Conservation (phyloP, 2,329 filamentous ascomycete genomes). For the Beauveria caledonica region DNA sequence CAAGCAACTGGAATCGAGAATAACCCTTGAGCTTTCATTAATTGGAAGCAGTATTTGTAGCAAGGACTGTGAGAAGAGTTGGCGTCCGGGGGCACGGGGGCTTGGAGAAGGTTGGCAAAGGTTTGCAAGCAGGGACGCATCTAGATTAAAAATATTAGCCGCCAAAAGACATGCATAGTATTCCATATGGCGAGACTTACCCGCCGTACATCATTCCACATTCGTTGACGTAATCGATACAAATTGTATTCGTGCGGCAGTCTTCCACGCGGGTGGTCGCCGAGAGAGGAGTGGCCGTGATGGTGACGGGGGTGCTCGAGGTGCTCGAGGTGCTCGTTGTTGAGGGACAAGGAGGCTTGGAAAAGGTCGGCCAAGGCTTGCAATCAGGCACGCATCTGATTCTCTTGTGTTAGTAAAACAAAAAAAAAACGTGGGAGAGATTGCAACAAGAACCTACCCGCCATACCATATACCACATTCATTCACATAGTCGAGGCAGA, state of each 20-base stretch:
- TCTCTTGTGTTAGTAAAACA: not conserved
- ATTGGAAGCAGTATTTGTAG: not conserved
- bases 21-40: not conserved
- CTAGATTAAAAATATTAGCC: slow-evolving; percentile 14
- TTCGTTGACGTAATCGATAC: slow-evolving; percentile 17
- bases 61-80: not conserved
- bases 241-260: slow-evolving; percentile 12
- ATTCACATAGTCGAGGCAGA: slow-evolving; percentile 20
- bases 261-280: not conserved
- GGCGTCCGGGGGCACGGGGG: slow-evolving; percentile 13
- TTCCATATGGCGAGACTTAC: slow-evolving; percentile 12
- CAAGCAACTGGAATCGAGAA: not conserved
- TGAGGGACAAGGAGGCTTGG: slow-evolving; percentile 15
- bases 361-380: slow-evolving; percentile 13
- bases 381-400: slow-evolving; percentile 19
- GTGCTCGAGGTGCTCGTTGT: not conserved
- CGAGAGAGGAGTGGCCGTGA: not conserved
- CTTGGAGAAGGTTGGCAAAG: slow-evolving; percentile 13
- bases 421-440: not conserved
- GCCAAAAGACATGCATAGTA: not conserved
- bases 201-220: slow-evolving; percentile 19
- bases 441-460: slow-evolving; percentile 14
- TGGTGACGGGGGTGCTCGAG: not conserved
- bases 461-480: slow-evolving; percentile 19
- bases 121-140: slow-evolving; percentile 9